Percentiles rank a stretch among this genome's conserved stretches.
phyloP scores from a whole-genome alignment of 352 stramenopile genomes.

The Phytophthora pistaciae region DNA sequence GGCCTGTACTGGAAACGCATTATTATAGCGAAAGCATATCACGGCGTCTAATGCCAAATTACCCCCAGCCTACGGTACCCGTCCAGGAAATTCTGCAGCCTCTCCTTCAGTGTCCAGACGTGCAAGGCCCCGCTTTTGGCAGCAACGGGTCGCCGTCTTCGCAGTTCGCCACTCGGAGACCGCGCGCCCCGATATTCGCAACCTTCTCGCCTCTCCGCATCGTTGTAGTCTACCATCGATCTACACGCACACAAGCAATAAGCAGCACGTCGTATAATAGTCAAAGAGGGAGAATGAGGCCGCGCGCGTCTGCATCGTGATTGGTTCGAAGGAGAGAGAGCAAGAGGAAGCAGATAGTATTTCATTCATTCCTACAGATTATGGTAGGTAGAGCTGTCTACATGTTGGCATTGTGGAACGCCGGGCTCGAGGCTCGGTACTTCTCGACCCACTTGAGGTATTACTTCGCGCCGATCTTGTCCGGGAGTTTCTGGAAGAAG shows the following conservation, averaged over 20 bases:
- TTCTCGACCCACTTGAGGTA: constrained; percentile 1
- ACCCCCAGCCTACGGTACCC: constrained; percentile 34
- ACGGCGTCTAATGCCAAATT: background rate
- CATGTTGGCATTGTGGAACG: background rate
- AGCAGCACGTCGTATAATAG: too few relatives aligned
- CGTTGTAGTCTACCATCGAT: background rate
- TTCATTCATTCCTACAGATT: too few relatives aligned
- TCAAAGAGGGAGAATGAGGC: background rate
- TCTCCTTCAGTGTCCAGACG: constrained; percentile 53
- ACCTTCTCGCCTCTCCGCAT: background rate
- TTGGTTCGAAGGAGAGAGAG: background rate
- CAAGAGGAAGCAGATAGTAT: background rate
- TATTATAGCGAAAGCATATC: background rate
- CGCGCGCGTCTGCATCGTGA: background rate
- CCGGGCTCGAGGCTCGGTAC: background rate
- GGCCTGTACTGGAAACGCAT: constrained; percentile 15
- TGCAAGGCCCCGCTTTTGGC: constrained; percentile 52
- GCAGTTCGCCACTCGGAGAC: background rate
- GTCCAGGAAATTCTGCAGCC: constrained; percentile 52
- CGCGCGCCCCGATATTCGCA: background rate
- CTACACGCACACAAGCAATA: background rate
- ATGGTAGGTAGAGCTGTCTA: background rate
- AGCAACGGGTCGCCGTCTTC: background rate
- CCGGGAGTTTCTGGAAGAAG: background rate
- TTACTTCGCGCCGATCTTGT: background rate